Base-by-base conservation (phyloP, 1,139 yeast genomes). In the Taphrina deformans region DNA sequence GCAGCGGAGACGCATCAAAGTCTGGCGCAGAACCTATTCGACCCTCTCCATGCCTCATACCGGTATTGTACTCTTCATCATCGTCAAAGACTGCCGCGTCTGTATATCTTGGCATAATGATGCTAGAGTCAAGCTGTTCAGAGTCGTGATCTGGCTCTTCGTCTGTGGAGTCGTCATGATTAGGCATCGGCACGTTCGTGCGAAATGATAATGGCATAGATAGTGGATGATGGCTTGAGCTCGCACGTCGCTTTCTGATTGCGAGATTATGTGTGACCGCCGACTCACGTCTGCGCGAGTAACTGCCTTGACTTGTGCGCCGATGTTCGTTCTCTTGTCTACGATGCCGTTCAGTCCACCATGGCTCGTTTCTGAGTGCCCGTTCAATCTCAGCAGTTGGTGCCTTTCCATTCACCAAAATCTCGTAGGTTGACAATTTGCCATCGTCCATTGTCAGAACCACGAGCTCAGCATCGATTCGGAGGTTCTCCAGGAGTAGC, bases 381-480 rank as follows among this genome's bases (percentile, higher is more conserved):
- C 24, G 31, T 12, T 41, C 35, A 5, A 33, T 55, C 40, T 46
- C 59, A 9, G 62, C 44, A n/a, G 40, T 80, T 3, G 77, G 77
- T 68, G 10, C 3, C 91, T 78, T 0, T 88, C 85, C 77, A 26
- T 85, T 86, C 3, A 90, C 85, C 70, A 93, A 83, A 53, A 87
- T 86, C 69, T 90, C 87, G 73, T 93, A 93, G 0, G 85, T 80
- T 45, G 81, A 78, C 67, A 88, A 84, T 1, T 79, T 76, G 2
- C 87, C 89, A 55, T 80, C 79, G 67, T 81, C 83, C 51, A 93
- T 79, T 68, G 95, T 85, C 3, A 87, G 79, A 1, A 91, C 91
- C 52, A 87, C 76, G 18, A 90, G 80, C 67, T 84, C 85, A 0
- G 97, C 96, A 46, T 86, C 87, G 66, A 93, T 92, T 71, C 99